Base-by-base conservation (phyloP, 2,329 filamentous ascomycete species). In the Macrophomina tecta region DNA sequence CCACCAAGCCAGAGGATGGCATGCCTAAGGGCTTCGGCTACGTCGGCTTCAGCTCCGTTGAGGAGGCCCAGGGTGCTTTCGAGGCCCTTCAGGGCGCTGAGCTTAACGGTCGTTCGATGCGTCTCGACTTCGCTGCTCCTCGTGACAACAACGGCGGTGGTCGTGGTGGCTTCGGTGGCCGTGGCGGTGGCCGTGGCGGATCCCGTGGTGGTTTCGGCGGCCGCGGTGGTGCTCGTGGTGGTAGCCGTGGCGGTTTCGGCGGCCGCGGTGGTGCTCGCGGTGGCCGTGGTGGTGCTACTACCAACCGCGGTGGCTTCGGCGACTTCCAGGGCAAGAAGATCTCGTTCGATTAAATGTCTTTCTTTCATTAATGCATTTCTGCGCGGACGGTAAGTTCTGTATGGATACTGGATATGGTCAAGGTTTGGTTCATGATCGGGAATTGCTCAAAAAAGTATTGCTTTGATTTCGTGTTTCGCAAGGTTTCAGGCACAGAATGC, bases 11-110 rank as follows among this genome's bases (percentile, higher is more conserved):
- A 78, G 93, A 97, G 69, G 89, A 89, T 69, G 93, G 93, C 71
- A 87, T 89, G 73, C 89, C 90, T 77, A 97, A 97, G 89, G 94
- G 94, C 67, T 97, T 96, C 80, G 94, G 92, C 65, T 97, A 97
- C 78, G 90, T 97, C 70, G 90, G 90, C 76, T 97, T 94, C 85
- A 82, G 83, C 73, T 91, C 90, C 18, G 79, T 95, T 69, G 93
- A 97, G 34, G 93, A 97, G 74, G 92, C 94, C 74, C 91, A 90
- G 82, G 82, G 84, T 73, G 94, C 89, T 30, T 88, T 92, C 73
- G 85, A 90, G 73, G 82, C 84, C 67, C 85, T 92, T 78, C 89
- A 91, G 73, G 92, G 92, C 70, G 83, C 84, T 66, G 89, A 92
- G 68, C 86, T 95, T 73, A 86, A 84, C 70, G 88, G 91, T 66